phyloP scores from a whole-genome alignment of 805 yeast species.

The Hanseniaspora occidentalis region DNA sequence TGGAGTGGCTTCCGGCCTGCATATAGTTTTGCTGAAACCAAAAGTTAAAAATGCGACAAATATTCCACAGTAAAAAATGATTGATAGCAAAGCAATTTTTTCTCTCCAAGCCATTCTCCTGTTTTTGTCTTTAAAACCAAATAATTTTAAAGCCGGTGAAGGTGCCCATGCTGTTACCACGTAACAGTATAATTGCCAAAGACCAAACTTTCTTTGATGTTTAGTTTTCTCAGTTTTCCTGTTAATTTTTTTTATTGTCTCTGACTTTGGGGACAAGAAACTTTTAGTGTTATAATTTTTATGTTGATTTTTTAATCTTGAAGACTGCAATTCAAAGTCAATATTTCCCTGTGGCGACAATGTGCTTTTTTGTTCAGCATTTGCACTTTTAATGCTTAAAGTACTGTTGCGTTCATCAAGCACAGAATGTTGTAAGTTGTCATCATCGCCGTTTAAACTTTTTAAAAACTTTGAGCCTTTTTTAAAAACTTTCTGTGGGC shows the following conservation, averaged over 20 bases:
- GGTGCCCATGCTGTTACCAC: conserved; percentile 89
- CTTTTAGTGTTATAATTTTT: background rate
- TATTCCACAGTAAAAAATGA: conserved; percentile 63
- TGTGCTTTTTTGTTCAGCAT: conserved; percentile 36
- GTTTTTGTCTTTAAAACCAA: conserved; percentile 67
- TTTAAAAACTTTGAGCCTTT: too few species aligned
- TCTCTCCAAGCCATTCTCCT: conserved; percentile 97
- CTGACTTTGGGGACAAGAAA: background rate
- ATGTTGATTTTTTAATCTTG: conserved; percentile 1
- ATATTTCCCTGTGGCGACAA: conserved; percentile 80
- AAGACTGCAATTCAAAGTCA: conserved; percentile 30
- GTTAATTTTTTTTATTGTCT: background rate
- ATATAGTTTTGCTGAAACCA: conserved; percentile 79
- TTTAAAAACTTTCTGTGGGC: too few species aligned
- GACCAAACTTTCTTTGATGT: conserved; percentile 6
- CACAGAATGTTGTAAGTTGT: too few species aligned
- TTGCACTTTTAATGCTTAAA: too few species aligned
- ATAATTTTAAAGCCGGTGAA: conserved; percentile 49
- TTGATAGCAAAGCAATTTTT: conserved; percentile 71
- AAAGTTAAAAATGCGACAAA: conserved; percentile 79
- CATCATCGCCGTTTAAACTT: too few species aligned
- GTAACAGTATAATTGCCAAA: conserved; percentile 80
- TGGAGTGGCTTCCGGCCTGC: conserved; percentile 27
- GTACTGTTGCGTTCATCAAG: too few species aligned
- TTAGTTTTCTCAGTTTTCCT: conserved; percentile 7